Conservation (phyloP, 139 green algal species). For the Trebouxia sp. region DNA sequence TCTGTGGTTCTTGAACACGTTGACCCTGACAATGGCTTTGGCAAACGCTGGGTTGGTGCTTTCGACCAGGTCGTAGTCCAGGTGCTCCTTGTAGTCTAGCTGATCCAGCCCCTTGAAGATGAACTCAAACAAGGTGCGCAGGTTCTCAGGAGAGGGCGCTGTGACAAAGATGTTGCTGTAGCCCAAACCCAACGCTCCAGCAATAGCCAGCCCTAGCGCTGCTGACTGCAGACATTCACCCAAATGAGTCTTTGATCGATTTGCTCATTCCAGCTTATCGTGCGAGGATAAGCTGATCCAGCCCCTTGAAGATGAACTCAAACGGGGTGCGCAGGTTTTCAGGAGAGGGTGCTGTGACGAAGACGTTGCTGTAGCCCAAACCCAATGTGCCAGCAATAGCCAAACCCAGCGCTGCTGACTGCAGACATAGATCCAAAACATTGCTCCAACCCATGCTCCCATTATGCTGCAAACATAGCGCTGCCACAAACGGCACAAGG, state of each 20-base stretch:
- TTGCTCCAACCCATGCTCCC: neutral
- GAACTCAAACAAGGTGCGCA: constrained; percentile 98
- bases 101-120: constrained; percentile 91
- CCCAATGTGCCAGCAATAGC: neutral
- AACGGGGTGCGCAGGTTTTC: constrained; percentile 98
- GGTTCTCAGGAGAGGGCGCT: constrained; percentile 94
- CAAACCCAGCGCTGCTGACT: neutral
- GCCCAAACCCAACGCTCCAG: constrained; percentile 86
- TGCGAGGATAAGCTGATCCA: constrained; percentile 80
- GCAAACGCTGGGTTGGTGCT: constrained; percentile 89
- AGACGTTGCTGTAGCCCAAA: constrained; percentile 40
- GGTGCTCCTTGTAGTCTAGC: constrained; percentile 93
- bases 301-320: constrained; percentile 95
- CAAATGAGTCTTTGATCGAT: no score
- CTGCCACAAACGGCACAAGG: no score
- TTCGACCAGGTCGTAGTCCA: constrained; percentile 97
- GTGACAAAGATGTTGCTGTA: constrained; percentile 99
- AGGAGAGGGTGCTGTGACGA: constrained; percentile 94
- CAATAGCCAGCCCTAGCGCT: constrained; percentile 82
- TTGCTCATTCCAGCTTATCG: no score
- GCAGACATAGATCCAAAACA: neutral
- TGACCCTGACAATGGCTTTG: constrained; percentile 90
- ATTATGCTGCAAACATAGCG: neutral
- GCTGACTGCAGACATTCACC: constrained; percentile 66
- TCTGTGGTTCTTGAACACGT: constrained; percentile 89